A percentile compares a stretch with the other conserved stretches of the same genome.
Conservation (phyloP, 1,284 basidiomycete species). For the Caloboletus firmus region DNA sequence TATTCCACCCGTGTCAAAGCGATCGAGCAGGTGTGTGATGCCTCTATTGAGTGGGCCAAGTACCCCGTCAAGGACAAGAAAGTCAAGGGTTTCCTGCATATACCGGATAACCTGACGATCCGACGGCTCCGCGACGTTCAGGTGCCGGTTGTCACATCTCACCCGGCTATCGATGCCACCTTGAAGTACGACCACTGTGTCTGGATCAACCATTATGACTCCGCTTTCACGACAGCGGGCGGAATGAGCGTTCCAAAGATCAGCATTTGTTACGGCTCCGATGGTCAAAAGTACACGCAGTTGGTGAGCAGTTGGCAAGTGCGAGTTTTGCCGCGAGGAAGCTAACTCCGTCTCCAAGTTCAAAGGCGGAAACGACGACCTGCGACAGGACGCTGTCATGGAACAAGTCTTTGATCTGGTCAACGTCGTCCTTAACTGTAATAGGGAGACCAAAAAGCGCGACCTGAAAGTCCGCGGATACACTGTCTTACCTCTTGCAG, state of each 20-base stretch:
- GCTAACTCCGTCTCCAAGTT: constrained; percentile 54
- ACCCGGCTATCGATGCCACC: constrained; percentile 72
- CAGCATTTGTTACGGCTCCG: constrained; percentile 65
- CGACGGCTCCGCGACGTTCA: constrained; percentile 52
- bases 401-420: constrained; percentile 95
- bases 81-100: constrained; percentile 24
- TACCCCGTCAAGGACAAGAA: constrained; percentile 45
- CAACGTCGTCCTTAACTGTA: constrained; percentile 74
- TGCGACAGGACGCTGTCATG: constrained; percentile 98
- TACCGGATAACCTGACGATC: constrained; percentile 48
- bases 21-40: constrained; percentile 69
- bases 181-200: constrained; percentile 66
- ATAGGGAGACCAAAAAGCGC: constrained; percentile 76
- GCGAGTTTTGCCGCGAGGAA: not conserved
- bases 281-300: constrained; percentile 75
- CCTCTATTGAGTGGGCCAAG: constrained; percentile 82
- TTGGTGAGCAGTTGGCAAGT: constrained; percentile 54
- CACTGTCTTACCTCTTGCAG: constrained; percentile 83
- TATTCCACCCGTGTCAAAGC: constrained; percentile 48
- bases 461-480: constrained; percentile 81
- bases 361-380: constrained; percentile 89
- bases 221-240: constrained; percentile 67
- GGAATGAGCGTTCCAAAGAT: constrained; percentile 88
- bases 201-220: constrained; percentile 65
- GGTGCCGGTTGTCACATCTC: constrained; percentile 80